A percentile compares a stretch with the other conserved stretches of the same genome.
Evolutionary conservation across 176 grass and related monocot genomes (phyloP).

Genomic region (Eragrostis curvula): DNA sequence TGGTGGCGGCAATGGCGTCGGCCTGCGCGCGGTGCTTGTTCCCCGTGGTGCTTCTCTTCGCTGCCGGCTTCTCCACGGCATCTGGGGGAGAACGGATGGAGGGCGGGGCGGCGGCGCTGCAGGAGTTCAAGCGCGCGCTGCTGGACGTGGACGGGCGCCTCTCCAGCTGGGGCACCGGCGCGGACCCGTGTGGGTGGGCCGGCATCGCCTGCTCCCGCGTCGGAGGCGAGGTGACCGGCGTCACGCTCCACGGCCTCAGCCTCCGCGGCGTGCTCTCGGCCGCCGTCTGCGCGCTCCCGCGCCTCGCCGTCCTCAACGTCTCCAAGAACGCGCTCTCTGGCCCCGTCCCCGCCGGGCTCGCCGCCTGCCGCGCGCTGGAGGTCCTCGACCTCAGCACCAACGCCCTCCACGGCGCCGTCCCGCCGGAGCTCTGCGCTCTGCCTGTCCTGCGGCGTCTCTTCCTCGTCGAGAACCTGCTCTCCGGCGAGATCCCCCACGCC

Average conservation of each 20-base stretch:
- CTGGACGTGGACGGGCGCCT: conserved; percentile 62
- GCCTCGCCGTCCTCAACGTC: conserved; percentile 68
- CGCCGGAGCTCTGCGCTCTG: conserved; percentile 56
- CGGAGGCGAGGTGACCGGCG: conserved; percentile 52
- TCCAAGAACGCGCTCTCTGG: conserved; percentile 79
- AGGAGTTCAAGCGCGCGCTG: conserved; percentile 65
- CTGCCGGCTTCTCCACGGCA: no score
- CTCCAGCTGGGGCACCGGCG: conserved; percentile 63
- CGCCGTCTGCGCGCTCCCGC: conserved; percentile 64
- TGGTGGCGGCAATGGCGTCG: conserved; percentile 39
- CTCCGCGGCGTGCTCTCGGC: conserved; percentile 69
- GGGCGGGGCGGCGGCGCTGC: conserved; percentile 33
- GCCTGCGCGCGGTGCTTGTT: conserved; percentile 22
- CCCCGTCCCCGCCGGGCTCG: conserved; percentile 52
- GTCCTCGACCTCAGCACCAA: conserved; percentile 97
- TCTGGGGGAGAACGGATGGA: no score
- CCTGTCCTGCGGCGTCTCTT: conserved; percentile 65
- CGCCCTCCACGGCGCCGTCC: conserved; percentile 59
- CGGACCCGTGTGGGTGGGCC: conserved; percentile 72
- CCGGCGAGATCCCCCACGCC: conserved; percentile 52
- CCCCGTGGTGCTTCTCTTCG: conserved; percentile 1
- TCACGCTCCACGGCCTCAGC: conserved; percentile 67
- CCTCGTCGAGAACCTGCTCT: conserved; percentile 87
- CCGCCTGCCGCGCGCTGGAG: conserved; percentile 60
- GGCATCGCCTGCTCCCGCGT: conserved; percentile 72